Evolutionary conservation across 1,139 yeast species (phyloP).

Genomic region (Taphrina pruni): DNA sequence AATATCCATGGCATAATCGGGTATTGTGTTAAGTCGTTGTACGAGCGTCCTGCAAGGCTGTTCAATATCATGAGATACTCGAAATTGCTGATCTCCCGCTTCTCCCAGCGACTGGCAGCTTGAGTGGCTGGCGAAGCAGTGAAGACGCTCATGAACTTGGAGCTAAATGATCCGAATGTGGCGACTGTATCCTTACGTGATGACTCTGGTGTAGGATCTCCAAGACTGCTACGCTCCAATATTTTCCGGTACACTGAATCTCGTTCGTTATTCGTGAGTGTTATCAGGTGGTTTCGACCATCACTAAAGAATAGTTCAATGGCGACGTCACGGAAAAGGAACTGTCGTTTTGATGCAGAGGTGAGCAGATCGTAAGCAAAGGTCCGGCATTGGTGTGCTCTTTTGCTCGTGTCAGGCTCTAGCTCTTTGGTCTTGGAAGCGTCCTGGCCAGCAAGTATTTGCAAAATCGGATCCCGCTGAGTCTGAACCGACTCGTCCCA

Average conservation of each 20-base stretch:
- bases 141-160: slow-evolving; percentile 56
- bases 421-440: background rate
- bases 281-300: slow-evolving; percentile 70
- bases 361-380: slow-evolving; percentile 67
- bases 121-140: slow-evolving; percentile 48
- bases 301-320: slow-evolving; percentile 74
- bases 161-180: slow-evolving; percentile 51
- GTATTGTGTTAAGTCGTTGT: slow-evolving; percentile 83
- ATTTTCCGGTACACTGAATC: slow-evolving; percentile 62
- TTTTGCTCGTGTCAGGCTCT: background rate
- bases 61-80: slow-evolving; percentile 77
- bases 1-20: slow-evolving; percentile 92
- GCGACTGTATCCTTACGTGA: slow-evolving; percentile 42
- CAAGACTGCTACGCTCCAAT: slow-evolving; percentile 29
- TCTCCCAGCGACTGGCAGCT: slow-evolving; percentile 66
- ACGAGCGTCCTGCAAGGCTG: slow-evolving; percentile 84
- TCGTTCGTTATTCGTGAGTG: slow-evolving; percentile 62
- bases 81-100: slow-evolving; percentile 78
- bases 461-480: slow-evolving; percentile 70
- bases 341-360: slow-evolving; percentile 73
- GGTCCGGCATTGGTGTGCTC: slow-evolving; percentile 45
- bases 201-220: slow-evolving; percentile 7
- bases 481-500: slow-evolving; percentile 64
- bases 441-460: slow-evolving; percentile 58
- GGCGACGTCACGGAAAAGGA: slow-evolving; percentile 76